Evolutionary conservation across 768 basidiomycete genomes (phyloP).

Genomic region (Cubamyces lactineus): DNA sequence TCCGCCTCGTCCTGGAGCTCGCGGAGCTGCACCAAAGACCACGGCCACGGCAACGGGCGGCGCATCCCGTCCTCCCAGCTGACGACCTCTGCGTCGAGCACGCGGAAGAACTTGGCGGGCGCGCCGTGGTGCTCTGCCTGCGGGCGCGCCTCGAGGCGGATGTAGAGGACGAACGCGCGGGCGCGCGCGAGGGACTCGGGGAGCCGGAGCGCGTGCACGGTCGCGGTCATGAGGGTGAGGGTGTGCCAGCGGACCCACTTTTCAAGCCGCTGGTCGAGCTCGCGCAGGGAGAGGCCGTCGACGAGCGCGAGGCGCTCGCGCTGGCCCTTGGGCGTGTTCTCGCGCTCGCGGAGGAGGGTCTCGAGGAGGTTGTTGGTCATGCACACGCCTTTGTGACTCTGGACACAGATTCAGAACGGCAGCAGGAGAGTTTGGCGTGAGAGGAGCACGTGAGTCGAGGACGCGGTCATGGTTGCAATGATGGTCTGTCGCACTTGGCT

Average conservation of each 20-base stretch:
- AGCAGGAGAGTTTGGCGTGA: too few species aligned
- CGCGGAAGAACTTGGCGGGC: conserved; percentile 35
- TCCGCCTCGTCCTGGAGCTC: too few species aligned
- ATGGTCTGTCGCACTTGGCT: too few species aligned
- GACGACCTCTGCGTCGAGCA: conserved; percentile 30
- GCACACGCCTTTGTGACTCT: conserved; percentile 29
- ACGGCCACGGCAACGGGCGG: conserved; percentile 32
- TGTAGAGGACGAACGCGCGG: conserved; percentile 27
- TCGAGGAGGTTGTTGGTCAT: conserved; percentile 26
- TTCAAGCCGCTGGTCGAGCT: conserved; percentile 37
- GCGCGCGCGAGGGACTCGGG: conserved; percentile 31
- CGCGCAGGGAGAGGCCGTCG: conserved; percentile 31
- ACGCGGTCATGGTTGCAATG: too few species aligned
- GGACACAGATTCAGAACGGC: neutral
- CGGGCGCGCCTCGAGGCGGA: conserved; percentile 21
- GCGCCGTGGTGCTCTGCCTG: conserved; percentile 31
- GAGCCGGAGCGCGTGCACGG: conserved; percentile 36
- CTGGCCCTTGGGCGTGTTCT: conserved; percentile 9
- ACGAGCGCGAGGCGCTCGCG: conserved; percentile 27
- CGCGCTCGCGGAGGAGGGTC: conserved; percentile 21
- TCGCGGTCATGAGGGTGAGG: conserved; percentile 35
- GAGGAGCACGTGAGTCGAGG: too few species aligned
- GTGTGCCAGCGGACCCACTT: conserved; percentile 39
- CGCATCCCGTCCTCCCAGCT: conserved; percentile 17
- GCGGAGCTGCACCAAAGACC: conserved; percentile 28